These are phyloP conservation scores for Chlorella sp. DNA, from an alignment of 139 green algal species.

Conservation along the genomic window DNA sequence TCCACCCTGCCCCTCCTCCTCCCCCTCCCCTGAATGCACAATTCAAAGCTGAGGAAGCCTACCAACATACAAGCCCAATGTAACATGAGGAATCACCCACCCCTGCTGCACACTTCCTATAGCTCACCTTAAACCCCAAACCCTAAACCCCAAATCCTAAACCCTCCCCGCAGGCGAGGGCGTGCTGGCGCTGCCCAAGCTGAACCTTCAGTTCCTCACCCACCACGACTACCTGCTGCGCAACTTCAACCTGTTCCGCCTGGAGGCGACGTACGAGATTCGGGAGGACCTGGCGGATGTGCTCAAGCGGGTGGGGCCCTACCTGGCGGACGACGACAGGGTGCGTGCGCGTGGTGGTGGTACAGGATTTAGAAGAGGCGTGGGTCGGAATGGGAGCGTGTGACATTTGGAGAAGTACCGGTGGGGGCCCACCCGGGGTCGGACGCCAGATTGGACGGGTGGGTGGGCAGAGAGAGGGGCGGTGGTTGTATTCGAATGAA, in stretches of 20 bases:
- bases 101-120: neutral
- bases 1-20: too few relatives aligned
- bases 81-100: too few relatives aligned
- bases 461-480: too few relatives aligned
- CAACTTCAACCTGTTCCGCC: slow-evolving; percentile 95
- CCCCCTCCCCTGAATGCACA: too few relatives aligned
- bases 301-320: slow-evolving; percentile 72
- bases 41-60: too few relatives aligned
- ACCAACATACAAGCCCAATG: too few relatives aligned
- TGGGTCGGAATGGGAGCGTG: too few relatives aligned
- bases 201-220: slow-evolving; percentile 99
- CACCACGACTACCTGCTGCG: slow-evolving; percentile 96
- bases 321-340: slow-evolving; percentile 60
- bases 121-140: neutral
- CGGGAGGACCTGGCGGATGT: slow-evolving; percentile 93
- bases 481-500: too few relatives aligned
- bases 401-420: too few relatives aligned
- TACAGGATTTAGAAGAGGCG: too few relatives aligned
- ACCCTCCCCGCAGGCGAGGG: slow-evolving; percentile 58
- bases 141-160: neutral
- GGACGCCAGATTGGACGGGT: neutral
- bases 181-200: slow-evolving; percentile 92
- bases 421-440: too few relatives aligned
- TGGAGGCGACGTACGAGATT: slow-evolving; percentile 94
- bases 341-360: neutral